Conservation (phyloP, 2,329 filamentous ascomycete species). For the Gnomoniopsis smithogilvyi region DNA sequence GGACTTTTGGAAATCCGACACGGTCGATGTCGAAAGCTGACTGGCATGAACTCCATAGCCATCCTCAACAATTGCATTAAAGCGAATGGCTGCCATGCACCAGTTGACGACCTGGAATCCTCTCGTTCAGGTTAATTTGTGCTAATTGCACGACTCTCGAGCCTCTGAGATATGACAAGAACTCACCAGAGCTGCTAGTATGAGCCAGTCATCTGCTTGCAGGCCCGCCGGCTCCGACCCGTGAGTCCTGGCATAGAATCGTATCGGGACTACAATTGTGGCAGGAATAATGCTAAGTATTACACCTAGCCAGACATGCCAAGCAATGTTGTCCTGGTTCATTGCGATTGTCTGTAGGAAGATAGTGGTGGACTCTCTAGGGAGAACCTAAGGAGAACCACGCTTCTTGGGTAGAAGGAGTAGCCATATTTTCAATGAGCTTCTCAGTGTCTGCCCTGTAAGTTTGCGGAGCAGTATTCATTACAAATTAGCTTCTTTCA, state of each 20-base stretch:
- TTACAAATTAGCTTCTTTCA: too few relatives aligned
- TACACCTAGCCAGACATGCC: conserved; percentile 4
- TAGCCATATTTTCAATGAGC: neutral
- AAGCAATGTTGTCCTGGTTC: neutral
- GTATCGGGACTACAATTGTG: neutral
- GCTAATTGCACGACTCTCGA: neutral
- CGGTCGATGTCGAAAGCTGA: neutral
- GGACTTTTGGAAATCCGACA: neutral
- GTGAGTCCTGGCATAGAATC: neutral
- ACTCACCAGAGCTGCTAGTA: conserved; percentile 3
- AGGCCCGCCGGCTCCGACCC: neutral
- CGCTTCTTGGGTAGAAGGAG: neutral
- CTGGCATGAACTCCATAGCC: neutral
- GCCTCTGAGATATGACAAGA: neutral
- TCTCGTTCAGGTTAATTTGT: neutral
- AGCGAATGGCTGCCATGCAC: conserved; percentile 3
- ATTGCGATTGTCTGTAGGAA: neutral
- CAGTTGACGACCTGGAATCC: neutral
- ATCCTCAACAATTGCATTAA: neutral
- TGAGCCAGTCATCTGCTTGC: conserved; percentile 2
- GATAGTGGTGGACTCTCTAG: neutral
- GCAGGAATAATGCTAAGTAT: neutral
- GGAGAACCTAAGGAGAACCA: neutral
- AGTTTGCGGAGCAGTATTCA: too few relatives aligned
- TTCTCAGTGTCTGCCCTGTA: neutral